Conservation (phyloP, 441 rosid genomes). For the Breynia disticha region DNA sequence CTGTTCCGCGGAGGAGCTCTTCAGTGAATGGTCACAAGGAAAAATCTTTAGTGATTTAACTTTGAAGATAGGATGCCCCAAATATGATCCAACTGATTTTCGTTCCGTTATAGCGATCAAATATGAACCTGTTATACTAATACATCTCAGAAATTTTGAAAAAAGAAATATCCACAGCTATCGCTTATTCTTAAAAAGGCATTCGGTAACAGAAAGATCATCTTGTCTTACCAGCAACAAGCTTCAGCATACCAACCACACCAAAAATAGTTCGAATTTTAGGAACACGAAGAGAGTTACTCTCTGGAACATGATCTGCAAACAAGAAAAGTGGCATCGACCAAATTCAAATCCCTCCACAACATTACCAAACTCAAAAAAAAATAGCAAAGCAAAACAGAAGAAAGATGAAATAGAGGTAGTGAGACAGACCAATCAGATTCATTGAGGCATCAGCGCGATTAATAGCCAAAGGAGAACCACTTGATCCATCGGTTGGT, state of each 20-base stretch:
- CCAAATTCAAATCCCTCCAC: background rate
- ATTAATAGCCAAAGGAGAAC: conserved; percentile 47
- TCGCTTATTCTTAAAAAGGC: background rate
- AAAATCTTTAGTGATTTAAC: conserved; percentile 67
- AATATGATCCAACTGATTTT: conserved; percentile 70
- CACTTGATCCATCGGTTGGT: conserved; percentile 69
- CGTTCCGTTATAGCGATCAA: conserved; percentile 71
- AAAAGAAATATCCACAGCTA: no score
- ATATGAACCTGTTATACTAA: conserved; percentile 51
- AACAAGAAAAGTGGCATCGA: conserved; percentile 1
- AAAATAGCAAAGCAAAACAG: background rate
- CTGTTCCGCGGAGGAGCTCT: conserved; percentile 59
- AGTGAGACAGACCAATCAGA: conserved; percentile 41
- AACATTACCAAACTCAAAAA: background rate
- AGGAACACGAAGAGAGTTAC: conserved; percentile 70
- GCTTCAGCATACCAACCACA: conserved; percentile 86
- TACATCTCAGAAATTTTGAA: no score
- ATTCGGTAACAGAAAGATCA: background rate
- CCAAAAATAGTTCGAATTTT: conserved; percentile 72
- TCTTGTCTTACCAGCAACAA: conserved; percentile 56
- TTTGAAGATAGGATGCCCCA: conserved; percentile 78
- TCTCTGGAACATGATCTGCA: conserved; percentile 64
- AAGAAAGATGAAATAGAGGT: background rate
- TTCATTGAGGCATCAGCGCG: conserved; percentile 58
- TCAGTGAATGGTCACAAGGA: conserved; percentile 70